phyloP scores from a whole-genome alignment of 116 monocot species.

The Phalaenopsis hybrid region DNA sequence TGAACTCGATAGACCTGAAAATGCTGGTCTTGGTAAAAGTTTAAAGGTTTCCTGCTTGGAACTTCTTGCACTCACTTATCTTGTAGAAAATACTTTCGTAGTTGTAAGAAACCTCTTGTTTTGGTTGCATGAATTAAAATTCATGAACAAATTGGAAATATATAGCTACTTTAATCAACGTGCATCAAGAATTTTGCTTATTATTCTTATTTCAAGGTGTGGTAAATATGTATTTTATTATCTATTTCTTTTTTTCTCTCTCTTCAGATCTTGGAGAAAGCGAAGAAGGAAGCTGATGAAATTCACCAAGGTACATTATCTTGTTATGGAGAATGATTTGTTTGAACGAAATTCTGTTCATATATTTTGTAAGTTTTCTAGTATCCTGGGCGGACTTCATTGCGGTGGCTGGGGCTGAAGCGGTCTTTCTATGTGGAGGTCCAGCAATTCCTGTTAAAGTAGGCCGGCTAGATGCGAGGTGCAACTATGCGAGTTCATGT shows the following conservation, averaged over 20 bases:
- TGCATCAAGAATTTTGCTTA: not conserved
- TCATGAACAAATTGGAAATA: not conserved
- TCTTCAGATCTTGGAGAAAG: conserved; percentile 61
- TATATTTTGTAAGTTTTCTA: conserved; percentile 10
- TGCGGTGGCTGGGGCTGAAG: conserved; percentile 81
- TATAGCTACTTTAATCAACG: not conserved
- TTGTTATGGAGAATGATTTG: not conserved
- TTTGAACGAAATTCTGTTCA: conserved; percentile 1
- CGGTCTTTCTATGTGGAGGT: conserved; percentile 76
- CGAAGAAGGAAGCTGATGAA: conserved; percentile 56
- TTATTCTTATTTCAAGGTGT: not conserved
- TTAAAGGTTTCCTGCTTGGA: conserved; percentile 42
- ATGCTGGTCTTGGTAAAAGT: conserved; percentile 59
- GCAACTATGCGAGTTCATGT: conserved; percentile 6
- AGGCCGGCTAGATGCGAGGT: conserved; percentile 75
- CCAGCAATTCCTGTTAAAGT: conserved; percentile 64
- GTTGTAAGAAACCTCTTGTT: not conserved
- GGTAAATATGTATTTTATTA: not conserved
- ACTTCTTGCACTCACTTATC: not conserved
- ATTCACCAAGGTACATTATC: conserved; percentile 39
- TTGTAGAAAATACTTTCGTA: not conserved
- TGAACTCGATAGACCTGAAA: conserved; percentile 96
- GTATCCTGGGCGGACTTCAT: conserved; percentile 95
- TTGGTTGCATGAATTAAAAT: not conserved
- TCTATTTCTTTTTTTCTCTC: not conserved